These are phyloP conservation scores for Sparassis latifolia DNA, from an alignment of 1,284 basidiomycete genomes.

Conservation along the genomic window DNA sequence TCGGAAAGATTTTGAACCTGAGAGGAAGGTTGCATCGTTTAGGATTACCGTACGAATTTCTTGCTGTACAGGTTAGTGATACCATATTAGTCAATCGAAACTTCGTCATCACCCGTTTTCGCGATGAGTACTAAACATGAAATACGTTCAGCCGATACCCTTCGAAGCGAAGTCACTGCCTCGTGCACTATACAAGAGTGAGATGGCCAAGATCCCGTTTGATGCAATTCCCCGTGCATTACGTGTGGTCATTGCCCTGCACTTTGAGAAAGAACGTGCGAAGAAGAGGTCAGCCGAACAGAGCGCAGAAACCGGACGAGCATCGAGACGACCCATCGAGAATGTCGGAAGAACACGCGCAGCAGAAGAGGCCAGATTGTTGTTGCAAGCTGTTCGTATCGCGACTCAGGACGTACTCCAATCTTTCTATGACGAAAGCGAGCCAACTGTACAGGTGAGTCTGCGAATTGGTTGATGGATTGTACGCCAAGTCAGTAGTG, in stretches of 20 bases:
- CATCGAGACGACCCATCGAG: background rate
- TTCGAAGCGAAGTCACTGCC: background rate
- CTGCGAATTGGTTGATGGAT: too few relatives aligned
- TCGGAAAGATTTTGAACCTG: background rate
- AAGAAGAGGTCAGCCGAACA: background rate
- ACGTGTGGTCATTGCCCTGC: background rate
- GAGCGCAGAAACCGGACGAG: background rate
- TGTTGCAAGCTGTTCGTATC: background rate
- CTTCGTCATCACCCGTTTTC: background rate
- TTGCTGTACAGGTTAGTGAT: slow-evolving; percentile 2
- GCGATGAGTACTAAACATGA: slow-evolving; percentile 1
- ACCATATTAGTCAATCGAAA: background rate
- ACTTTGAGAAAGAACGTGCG: background rate
- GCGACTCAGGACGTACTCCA: background rate
- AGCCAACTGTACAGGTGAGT: too few relatives aligned
- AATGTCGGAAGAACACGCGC: background rate
- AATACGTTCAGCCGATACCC: slow-evolving; percentile 1
- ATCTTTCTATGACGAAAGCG: too few relatives aligned
- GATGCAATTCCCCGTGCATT: background rate
- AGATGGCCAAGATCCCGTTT: too few relatives aligned
- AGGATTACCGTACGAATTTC: slow-evolving; percentile 1
- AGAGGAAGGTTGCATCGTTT: background rate
- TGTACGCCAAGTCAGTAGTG: too few relatives aligned
- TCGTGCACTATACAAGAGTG: too few relatives aligned
- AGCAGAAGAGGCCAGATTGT: background rate